These are phyloP conservation scores for Neurospora sp. DNA, from an alignment of 495 filamentous ascomycete genomes.

Conservation along the genomic window DNA sequence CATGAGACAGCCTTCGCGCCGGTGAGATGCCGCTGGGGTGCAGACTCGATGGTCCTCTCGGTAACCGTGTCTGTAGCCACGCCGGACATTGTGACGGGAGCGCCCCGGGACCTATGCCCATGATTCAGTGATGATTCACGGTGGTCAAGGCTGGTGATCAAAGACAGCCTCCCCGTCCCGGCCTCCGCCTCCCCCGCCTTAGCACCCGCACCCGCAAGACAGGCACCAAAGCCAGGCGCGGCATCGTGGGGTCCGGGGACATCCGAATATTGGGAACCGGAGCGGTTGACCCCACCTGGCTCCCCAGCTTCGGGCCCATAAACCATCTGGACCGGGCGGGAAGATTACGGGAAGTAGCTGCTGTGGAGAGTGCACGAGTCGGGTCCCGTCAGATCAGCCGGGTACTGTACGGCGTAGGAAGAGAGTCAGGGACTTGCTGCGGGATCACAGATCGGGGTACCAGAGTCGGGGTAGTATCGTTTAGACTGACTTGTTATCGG, in stretches of 20 bases:
- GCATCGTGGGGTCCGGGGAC: neutral
- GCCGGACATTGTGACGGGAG: neutral
- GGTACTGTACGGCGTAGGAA: neutral
- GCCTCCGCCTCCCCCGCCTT: neutral
- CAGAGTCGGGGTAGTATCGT: neutral
- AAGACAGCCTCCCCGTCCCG: neutral
- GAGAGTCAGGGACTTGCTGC: neutral
- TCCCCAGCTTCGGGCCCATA: neutral
- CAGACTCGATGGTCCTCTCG: neutral
- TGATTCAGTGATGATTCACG: neutral
- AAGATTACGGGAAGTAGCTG: neutral
- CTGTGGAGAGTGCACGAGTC: neutral
- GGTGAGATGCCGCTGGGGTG: neutral
- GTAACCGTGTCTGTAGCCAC: neutral
- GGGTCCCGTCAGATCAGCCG: neutral
- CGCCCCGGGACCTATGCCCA: neutral
- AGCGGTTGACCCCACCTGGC: neutral
- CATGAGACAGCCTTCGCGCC: conserved; percentile 43
- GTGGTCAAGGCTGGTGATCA: neutral
- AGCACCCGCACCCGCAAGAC: neutral
- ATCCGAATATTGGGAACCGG: neutral
- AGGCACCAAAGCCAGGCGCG: neutral
- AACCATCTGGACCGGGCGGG: neutral
- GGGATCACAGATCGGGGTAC: neutral
- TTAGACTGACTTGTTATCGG: neutral